A percentile compares a stretch with the other conserved stretches of the same genome.
Conservation (phyloP, 352 stramenopile species). For the Elongisporangium prolatum region DNA sequence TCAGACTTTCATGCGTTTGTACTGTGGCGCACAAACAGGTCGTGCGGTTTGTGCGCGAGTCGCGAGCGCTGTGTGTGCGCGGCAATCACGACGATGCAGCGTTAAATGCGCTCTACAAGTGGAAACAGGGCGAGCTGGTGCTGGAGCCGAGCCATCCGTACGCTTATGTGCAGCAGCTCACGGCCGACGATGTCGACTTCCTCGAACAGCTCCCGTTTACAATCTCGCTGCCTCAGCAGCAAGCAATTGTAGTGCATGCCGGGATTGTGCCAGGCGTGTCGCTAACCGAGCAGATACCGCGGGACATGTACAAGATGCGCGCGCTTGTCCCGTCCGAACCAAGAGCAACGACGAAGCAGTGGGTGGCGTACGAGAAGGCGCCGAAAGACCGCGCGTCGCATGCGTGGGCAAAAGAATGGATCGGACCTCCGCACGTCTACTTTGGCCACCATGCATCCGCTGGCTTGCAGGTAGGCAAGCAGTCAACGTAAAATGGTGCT, state of each 20-base stretch:
- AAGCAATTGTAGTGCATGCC: conserved; percentile 69
- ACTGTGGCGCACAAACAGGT: conserved; percentile 19
- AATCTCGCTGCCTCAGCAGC: conserved; percentile 51
- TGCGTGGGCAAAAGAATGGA: conserved; percentile 79
- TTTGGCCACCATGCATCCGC: conserved; percentile 90
- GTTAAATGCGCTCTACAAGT: conserved; percentile 51
- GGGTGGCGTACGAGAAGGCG: conserved; percentile 25
- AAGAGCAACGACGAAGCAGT: conserved; percentile 14
- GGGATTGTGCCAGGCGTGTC: conserved; percentile 51
- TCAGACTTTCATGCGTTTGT: not conserved
- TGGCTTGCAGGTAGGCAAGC: conserved; percentile 82
- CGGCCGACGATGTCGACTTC: conserved; percentile 52
- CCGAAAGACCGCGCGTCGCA: conserved; percentile 13
- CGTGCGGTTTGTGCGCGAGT: conserved; percentile 66
- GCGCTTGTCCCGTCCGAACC: not conserved
- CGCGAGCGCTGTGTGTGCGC: conserved; percentile 51
- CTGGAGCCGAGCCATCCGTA: conserved; percentile 35
- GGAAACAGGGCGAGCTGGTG: conserved; percentile 16
- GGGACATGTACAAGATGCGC: conserved; percentile 93
- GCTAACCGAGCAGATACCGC: conserved; percentile 79
- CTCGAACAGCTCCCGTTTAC: conserved; percentile 79
- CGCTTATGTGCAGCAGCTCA: conserved; percentile 57
- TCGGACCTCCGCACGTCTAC: conserved; percentile 73
- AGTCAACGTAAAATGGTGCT: too few species aligned
- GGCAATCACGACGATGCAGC: conserved; percentile 83